Evolutionary conservation across 2,329 filamentous ascomycete species (phyloP), one percentile per base, ranked within the genome.

Genomic region (Byssochlamys sp.): DNA sequence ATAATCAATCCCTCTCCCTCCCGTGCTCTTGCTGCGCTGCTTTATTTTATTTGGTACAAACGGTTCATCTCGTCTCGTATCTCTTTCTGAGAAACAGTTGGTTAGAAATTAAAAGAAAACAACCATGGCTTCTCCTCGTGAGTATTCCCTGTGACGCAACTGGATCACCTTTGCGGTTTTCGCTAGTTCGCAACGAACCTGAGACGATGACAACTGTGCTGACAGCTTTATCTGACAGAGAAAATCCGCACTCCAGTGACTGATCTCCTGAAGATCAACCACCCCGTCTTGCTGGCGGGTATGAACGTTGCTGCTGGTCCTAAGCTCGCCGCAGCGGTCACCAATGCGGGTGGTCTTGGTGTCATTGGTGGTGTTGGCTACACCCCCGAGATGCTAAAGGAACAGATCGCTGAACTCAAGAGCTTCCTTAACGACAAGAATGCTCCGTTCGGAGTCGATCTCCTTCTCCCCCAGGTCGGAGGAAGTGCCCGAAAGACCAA

Each of bases 251-350:
- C 94, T 56, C 86, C 89, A 65, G 81, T 91, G 69, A 99, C 94
- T 67, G 92, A 97, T 83, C 88, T 97, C 63, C 88, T 99, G 78
- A 89, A 90, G 81, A 97, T 99, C 84, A 90, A 95, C 75, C 94
- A 99, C 78, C 94, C 94, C 59, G 81, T 99, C 72, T 80, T 99
- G 70, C 86, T 99, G 61, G 94, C 94, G 67, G 94, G 94, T 74
- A 99, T 99, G 94, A 97, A 99, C 82, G 94, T 97, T 62, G 94
- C 94, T 58, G 94, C 94, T 59, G 94, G 94, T 54, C 94, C 94
- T 57, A 95, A 91, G 82, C 86, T 99, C 70, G 94, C 94, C 55
- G 94, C 94, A 33, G 94, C 94, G 49, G 94, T 99, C 67, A 95
- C 92, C 66, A 96, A 99, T 76, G 94, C 94, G 55, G 94, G 94